Percentiles rank a stretch among this genome's conserved stretches.
Evolutionary conservation across 2,329 filamentous ascomycete genomes (phyloP).

Genomic region (Trichoderma endophyticum): DNA sequence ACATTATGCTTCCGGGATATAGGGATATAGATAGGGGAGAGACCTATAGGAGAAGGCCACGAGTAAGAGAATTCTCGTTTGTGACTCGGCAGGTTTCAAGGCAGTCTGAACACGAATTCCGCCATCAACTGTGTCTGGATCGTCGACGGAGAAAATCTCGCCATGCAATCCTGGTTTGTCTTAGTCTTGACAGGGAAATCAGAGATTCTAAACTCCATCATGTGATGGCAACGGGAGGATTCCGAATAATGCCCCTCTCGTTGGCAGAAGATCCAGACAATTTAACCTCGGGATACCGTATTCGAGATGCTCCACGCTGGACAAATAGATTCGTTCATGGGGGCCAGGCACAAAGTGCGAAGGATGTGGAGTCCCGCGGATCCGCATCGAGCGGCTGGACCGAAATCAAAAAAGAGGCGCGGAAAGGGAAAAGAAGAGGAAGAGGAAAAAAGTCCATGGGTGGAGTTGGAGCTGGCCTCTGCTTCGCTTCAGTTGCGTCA

Average conservation of each 20-base stretch:
- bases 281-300: background rate
- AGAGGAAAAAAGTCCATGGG: background rate
- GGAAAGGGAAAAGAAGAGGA: background rate
- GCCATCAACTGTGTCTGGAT: background rate
- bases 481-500: background rate
- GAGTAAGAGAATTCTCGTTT: background rate
- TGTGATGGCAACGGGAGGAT: background rate
- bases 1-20: background rate
- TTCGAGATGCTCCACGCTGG: background rate
- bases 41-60: background rate
- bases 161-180: background rate
- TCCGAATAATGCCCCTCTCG: background rate
- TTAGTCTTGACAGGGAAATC: background rate
- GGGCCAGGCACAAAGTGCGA: background rate
- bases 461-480: conserved; percentile 6
- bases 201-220: background rate
- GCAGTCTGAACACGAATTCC: background rate
- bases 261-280: background rate
- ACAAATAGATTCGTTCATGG: background rate
- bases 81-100: background rate
- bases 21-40: background rate
- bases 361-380: background rate
- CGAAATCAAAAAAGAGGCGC: background rate
- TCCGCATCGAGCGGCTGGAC: background rate
- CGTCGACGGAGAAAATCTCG: background rate